These are phyloP conservation scores for Yarrowia sp. DNA, from an alignment of 805 yeast species.

Conservation along the genomic window DNA sequence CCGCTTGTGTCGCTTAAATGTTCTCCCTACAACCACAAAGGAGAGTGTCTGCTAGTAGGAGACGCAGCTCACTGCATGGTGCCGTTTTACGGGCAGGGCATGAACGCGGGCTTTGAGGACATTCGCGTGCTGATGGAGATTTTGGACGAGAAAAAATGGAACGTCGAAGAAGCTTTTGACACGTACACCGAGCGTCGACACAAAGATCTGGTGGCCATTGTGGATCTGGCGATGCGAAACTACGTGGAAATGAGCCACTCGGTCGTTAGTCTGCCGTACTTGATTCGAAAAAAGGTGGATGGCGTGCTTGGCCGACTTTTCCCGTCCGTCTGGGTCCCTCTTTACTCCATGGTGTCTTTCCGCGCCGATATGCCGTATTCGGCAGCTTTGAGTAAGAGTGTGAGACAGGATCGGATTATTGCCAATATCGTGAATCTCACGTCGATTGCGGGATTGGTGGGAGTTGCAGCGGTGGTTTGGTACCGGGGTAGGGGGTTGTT, in stretches of 20 bases:
- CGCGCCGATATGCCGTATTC: conserved; percentile 78
- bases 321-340: conserved; percentile 72
- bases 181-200: conserved; percentile 55
- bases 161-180: conserved; percentile 50
- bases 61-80: conserved; percentile 98
- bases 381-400: conserved; percentile 54
- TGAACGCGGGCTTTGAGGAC: conserved; percentile 95
- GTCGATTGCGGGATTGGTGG: neutral
- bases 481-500: neutral
- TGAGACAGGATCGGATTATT: conserved; percentile 54
- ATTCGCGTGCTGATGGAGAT: conserved; percentile 59
- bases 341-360: conserved; percentile 91
- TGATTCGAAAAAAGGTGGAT: conserved; percentile 67
- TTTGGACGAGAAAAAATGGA: conserved; percentile 41
- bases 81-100: conserved; percentile 96
- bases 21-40: conserved; percentile 62
- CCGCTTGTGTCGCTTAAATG: conserved; percentile 71
- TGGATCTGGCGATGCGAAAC: conserved; percentile 73
- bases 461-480: neutral
- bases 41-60: conserved; percentile 68
- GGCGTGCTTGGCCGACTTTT: conserved; percentile 54
- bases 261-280: conserved; percentile 59
- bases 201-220: conserved; percentile 68
- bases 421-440: conserved; percentile 7
- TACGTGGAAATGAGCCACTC: conserved; percentile 84